These are phyloP conservation scores for Suillus cothurnatus DNA, from an alignment of 768 basidiomycete species.

Conservation along the genomic window DNA sequence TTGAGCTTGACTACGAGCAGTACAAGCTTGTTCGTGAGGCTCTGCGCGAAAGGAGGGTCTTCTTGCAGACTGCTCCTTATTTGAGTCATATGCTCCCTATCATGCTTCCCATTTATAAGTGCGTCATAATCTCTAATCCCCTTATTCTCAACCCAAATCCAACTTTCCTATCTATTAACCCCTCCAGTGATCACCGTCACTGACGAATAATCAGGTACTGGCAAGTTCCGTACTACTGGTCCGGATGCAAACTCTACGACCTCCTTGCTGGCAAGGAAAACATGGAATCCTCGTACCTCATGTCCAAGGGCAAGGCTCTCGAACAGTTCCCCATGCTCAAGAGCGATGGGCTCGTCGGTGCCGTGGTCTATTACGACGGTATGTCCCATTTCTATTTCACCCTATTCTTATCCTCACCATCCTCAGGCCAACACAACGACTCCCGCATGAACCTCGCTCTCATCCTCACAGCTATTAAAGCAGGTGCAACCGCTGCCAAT, in stretches of 20 bases:
- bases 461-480: slow-evolving; percentile 91
- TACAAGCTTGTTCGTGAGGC: slow-evolving; percentile 97
- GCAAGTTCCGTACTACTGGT: slow-evolving; percentile 97
- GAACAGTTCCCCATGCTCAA: slow-evolving; percentile 98
- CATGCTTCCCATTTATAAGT: slow-evolving; percentile 97
- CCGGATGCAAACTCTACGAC: slow-evolving; percentile 96
- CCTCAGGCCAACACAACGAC: slow-evolving; percentile 93
- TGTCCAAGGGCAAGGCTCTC: slow-evolving; percentile 91
- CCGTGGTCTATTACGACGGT: slow-evolving; percentile 98
- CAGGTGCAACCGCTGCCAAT: slow-evolving; percentile 87
- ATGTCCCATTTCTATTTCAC: slow-evolving; percentile 18
- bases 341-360: slow-evolving; percentile 86
- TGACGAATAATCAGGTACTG: slow-evolving; percentile 62
- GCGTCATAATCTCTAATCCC: slow-evolving; percentile 20
- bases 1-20: slow-evolving; percentile 95
- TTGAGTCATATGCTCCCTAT: slow-evolving; percentile 92
- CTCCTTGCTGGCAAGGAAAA: slow-evolving; percentile 93
- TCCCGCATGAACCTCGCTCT: slow-evolving; percentile 97
- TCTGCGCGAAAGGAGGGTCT: slow-evolving; percentile 88
- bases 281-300: slow-evolving; percentile 94
- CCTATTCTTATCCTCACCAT: slow-evolving; percentile 1
- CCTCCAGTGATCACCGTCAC: background rate
- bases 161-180: background rate
- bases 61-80: slow-evolving; percentile 95
- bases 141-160: background rate